Base-by-base conservation (phyloP, 2,329 filamentous ascomycete genomes). In the Botrytis deweyae region DNA sequence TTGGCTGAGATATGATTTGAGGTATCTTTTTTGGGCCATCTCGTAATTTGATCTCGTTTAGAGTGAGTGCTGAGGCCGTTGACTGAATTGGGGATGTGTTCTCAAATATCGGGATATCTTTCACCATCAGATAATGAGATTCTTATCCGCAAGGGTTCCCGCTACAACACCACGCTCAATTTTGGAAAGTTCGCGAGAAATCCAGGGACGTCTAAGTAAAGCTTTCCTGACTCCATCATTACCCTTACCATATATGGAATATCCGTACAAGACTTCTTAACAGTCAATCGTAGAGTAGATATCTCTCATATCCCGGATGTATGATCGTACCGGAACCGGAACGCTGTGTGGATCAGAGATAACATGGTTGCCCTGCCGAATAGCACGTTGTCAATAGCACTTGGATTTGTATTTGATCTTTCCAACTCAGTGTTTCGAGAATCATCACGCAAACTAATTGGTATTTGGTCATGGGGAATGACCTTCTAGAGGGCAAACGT, bases 301-400 rank as follows among this genome's bases (percentile, higher is more conserved):
- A 14, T 14, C 49, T 58, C 66, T 29, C n/a, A 55, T 29, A 33
- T 29, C 25, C 20, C 38, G 33, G 33, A 22, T 63, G 58, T 64
- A 72, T 58, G 61, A 72, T 58, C 33, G 38, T 67, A 63, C 38
- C 61, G 61, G 46, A 72, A 67, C 61, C 61, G 70, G 61, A 72
- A 67, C 46, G 36, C 33, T 67, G 46, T 72, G n/a, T 66, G 36
- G 62, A 67, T 59, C 29, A 29, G 29, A 67, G 69, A 72, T 72
- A 67, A 33, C 49, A 67, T 72, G 49, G 46, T 40, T 44, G 40
- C 70, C 62, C 62, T 67, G 70, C 38, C 62, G n/a, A 67, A 67
- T 59, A 29, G 62, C 29, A 67, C 22, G 38, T 72, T 59, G 29
- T 20, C 2, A 67, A 59, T 29, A 42, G 63, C 52, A 38, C 70